These are phyloP conservation scores for Claviceps sp. DNA, from an alignment of 2,329 filamentous ascomycete species.

Conservation along the genomic window DNA sequence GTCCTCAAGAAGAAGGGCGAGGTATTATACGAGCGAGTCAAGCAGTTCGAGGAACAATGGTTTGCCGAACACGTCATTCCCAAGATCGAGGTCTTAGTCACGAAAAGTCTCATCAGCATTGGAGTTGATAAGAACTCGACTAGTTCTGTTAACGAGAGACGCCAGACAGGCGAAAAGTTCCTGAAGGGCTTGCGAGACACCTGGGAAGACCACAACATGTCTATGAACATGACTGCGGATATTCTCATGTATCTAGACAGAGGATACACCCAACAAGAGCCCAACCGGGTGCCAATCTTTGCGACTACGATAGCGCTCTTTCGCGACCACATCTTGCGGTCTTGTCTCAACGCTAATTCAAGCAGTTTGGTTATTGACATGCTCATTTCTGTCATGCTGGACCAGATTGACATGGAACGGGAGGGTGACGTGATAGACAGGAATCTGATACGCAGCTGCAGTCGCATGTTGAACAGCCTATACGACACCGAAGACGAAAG, in stretches of 20 bases:
- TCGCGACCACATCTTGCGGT: constrained; percentile 68
- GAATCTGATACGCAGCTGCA: constrained; percentile 65
- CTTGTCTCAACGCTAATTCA: constrained; percentile 33
- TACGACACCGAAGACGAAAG: constrained; percentile 71
- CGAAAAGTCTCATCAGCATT: constrained; percentile 48
- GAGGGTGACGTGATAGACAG: constrained; percentile 82
- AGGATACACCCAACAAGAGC: constrained; percentile 56
- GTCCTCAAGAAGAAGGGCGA: constrained; percentile 80
- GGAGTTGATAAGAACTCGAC: constrained; percentile 42
- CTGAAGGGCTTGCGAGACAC: constrained; percentile 60
- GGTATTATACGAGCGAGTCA: constrained; percentile 67
- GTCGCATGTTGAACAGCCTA: constrained; percentile 79
- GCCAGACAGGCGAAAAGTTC: constrained; percentile 71
- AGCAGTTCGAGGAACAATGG: constrained; percentile 70
- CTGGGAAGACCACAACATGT: constrained; percentile 83
- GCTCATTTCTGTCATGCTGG: constrained; percentile 69
- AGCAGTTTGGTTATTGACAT: constrained; percentile 53
- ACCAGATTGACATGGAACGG: constrained; percentile 85
- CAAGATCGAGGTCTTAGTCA: constrained; percentile 57
- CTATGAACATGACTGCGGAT: constrained; percentile 94
- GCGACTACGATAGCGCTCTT: constrained; percentile 76
- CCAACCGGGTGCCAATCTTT: constrained; percentile 64
- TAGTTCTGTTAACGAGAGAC: constrained; percentile 63
- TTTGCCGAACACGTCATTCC: constrained; percentile 61
- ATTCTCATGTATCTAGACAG: constrained; percentile 97